Evolutionary conservation across 345 rosid species (phyloP).

Genomic region (Sisymbrium irio): DNA sequence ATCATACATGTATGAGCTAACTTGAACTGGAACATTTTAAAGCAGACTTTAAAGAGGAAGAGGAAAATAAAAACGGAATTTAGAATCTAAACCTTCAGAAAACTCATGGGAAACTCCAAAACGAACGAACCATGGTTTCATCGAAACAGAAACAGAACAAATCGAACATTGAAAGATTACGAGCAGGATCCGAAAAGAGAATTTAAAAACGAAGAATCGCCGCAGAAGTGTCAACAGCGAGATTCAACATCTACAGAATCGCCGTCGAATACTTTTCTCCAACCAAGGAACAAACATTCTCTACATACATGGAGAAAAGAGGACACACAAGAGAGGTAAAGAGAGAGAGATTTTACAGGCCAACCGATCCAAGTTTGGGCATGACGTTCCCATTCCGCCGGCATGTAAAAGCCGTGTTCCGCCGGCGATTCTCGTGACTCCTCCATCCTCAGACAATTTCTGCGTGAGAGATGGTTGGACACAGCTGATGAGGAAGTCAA

Average conservation of each 20-base stretch:
- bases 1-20: background rate
- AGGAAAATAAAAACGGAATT: background rate
- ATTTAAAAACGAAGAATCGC: background rate
- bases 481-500: background rate
- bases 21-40: too few species aligned
- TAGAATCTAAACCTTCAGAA: background rate
- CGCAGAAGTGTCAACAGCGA: background rate
- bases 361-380: constrained; percentile 94
- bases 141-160: background rate
- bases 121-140: background rate
- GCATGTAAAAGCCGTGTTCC: constrained; percentile 70
- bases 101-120: background rate
- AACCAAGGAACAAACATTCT: background rate
- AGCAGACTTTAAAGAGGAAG: too few species aligned
- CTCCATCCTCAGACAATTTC: constrained; percentile 11
- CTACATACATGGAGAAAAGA: background rate
- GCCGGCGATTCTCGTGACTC: constrained; percentile 56
- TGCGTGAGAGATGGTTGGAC: background rate
- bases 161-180: background rate
- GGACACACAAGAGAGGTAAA: constrained; percentile 4
- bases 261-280: background rate
- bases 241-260: background rate
- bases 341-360: constrained; percentile 58
- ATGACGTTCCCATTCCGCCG: constrained; percentile 97
- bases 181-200: background rate